Evolutionary conservation across 257 asterid species (phyloP).

Genomic region (Solanum sitiens): DNA sequence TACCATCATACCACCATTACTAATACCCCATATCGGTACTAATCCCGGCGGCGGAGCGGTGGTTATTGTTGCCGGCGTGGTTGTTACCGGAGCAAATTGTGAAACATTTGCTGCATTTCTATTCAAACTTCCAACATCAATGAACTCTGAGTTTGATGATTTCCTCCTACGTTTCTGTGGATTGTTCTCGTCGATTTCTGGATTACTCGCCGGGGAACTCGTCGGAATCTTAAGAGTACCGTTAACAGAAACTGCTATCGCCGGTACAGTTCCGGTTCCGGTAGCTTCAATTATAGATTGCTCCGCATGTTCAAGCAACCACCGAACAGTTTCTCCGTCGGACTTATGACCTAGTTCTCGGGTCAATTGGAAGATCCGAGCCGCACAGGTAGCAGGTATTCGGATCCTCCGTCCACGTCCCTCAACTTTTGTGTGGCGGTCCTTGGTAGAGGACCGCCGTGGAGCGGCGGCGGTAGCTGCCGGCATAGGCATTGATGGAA

Average conservation of each 20-base stretch:
- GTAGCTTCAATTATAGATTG: background rate
- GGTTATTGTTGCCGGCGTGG: background rate
- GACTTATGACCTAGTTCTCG: slow-evolving; percentile 3
- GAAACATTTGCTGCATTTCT: background rate
- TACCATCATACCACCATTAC: background rate
- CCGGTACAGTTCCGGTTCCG: slow-evolving; percentile 1
- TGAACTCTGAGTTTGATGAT: background rate
- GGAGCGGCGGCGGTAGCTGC: background rate
- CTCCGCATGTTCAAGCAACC: slow-evolving; percentile 5
- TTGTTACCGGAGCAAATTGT: background rate
- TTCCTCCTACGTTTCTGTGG: background rate
- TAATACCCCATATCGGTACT: background rate
- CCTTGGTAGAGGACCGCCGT: background rate
- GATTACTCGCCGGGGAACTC: background rate
- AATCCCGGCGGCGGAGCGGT: background rate
- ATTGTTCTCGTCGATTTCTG: background rate
- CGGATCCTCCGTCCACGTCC: slow-evolving; percentile 3
- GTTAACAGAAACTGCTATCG: background rate
- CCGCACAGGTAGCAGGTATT: slow-evolving; percentile 2
- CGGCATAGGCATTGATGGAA: background rate
- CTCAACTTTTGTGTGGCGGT: slow-evolving; percentile 1
- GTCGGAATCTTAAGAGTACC: background rate
- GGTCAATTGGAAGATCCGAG: slow-evolving; percentile 2
- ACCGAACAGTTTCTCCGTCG: slow-evolving; percentile 1
- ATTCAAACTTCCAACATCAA: background rate